phyloP scores from a whole-genome alignment of 345 rosid genomes.

The Eucalyptus virginea region DNA sequence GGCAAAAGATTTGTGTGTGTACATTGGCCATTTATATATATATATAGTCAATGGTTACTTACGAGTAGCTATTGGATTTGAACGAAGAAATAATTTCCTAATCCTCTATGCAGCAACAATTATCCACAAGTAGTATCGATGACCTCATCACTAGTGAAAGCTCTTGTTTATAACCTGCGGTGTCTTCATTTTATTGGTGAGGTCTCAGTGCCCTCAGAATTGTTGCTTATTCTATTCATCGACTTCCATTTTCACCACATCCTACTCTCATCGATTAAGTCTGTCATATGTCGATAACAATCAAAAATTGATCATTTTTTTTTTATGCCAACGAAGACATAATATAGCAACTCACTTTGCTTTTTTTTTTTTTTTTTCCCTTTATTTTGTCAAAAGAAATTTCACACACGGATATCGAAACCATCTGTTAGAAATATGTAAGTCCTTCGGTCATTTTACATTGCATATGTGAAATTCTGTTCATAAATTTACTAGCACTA shows the following conservation, averaged over 20 bases:
- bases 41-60: neutral
- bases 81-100: no score
- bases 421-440: neutral
- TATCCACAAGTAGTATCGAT: neutral
- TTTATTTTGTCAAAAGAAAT: neutral
- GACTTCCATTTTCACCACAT: neutral
- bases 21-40: neutral
- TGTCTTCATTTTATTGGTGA: neutral
- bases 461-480: neutral
- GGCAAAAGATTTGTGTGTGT: neutral
- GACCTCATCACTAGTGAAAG: neutral
- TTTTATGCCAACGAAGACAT: neutral
- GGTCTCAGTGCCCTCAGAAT: accelerated
- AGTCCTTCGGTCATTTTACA: neutral
- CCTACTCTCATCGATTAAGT: neutral
- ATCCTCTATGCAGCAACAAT: neutral
- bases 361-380: neutral
- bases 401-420: neutral
- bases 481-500: neutral
- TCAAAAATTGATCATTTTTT: no score
- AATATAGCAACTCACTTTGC: neutral
- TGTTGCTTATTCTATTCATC: no score
- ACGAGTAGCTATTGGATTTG: neutral
- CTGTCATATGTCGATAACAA: no score
- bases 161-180: neutral